Base-by-base conservation (phyloP, 805 yeast genomes). In the Kuraishia borneana region DNA sequence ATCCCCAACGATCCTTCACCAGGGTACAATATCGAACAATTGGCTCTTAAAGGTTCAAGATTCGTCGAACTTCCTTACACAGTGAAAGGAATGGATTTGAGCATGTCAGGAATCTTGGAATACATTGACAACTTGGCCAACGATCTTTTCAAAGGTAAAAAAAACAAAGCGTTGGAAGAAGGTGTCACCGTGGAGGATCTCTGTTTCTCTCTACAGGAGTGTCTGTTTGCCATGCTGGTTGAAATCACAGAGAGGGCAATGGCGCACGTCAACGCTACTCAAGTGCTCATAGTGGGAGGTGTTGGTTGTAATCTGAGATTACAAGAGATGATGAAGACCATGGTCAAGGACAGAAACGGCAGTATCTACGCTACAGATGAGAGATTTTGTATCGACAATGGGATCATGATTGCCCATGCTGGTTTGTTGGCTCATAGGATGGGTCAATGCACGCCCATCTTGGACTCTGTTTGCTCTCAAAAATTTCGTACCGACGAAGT, bases 321-420 rank as follows among this genome's bases (percentile, higher is more conserved):
- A 39, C 98, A 92, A 53, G 77, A 83, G 46, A 92, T 92, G 98
- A 92, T 92, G 98, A 83, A 70, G n/a, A 58, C 70, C 31, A 92
- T 92, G 98, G 94, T 89, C 16, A 55, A 68, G 30, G 97, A 88
- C 48, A 65, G 98, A 42, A 76, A 77, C 43, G 97, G 97, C 0
- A 67, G 73, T n/a, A 79, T 92, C 3, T 85, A 68, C 52, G 96
- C 98, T 3, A 92, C 98, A 0, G 98, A 92, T 55, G 97, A 92
- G 51, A 60, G 97, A 38, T 89, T 92, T 52, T 92, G 98, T 58
- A 92, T 92, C 30, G 98, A 92, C 53, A 92, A 92, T 50, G 98
- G 98, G 8, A 92, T 89, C 26, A 92, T 92, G 98, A 92, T 92
- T 47, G 98, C 98, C 1, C 98, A 92, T 49, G 97, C 98, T 0